Percentiles rank a stretch among this genome's conserved stretches.
These are phyloP conservation scores for Globisporangium echinulatum DNA, from an alignment of 352 stramenopile genomes.

Conservation along the genomic window DNA sequence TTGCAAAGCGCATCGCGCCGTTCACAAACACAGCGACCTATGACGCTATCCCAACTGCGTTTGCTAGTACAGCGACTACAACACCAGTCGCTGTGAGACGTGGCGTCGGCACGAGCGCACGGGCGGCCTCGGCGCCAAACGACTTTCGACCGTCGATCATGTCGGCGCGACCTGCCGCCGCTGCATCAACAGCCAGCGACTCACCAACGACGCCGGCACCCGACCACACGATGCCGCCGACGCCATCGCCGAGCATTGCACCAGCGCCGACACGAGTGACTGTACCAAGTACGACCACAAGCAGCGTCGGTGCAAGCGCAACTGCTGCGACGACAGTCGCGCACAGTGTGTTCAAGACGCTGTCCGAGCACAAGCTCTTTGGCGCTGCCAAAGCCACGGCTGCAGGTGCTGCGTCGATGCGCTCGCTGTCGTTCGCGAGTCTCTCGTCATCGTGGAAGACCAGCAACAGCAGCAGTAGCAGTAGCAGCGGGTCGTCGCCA, in stretches of 20 bases:
- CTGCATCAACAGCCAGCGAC: neutral
- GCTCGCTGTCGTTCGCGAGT: slow-evolving; percentile 36
- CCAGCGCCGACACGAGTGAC: neutral
- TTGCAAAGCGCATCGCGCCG: slow-evolving; percentile 13
- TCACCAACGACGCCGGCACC: slow-evolving; percentile 29
- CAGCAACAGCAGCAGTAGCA: neutral
- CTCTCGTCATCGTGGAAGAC: slow-evolving; percentile 51
- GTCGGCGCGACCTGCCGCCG: neutral
- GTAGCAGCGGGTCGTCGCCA: neutral
- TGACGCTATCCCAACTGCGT: neutral
- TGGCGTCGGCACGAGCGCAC: too few species aligned
- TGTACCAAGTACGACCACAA: neutral
- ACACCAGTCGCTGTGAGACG: too few species aligned
- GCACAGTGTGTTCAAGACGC: slow-evolving; percentile 29
- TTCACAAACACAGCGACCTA: slow-evolving; percentile 6
- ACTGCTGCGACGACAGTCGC: slow-evolving; percentile 14
- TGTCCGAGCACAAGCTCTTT: slow-evolving; percentile 25
- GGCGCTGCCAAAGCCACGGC: slow-evolving; percentile 13
- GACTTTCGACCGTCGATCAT: slow-evolving; percentile 12
- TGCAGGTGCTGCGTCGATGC: slow-evolving; percentile 19
- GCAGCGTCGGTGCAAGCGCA: neutral
- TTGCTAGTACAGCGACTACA: neutral
- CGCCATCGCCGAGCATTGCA: slow-evolving; percentile 17
- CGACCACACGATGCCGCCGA: slow-evolving; percentile 23
- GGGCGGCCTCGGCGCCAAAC: neutral